Percentiles rank a stretch among this genome's conserved stretches.
phyloP scores from a whole-genome alignment of 2,329 filamentous ascomycete genomes.

The Botryotinia calthae region DNA sequence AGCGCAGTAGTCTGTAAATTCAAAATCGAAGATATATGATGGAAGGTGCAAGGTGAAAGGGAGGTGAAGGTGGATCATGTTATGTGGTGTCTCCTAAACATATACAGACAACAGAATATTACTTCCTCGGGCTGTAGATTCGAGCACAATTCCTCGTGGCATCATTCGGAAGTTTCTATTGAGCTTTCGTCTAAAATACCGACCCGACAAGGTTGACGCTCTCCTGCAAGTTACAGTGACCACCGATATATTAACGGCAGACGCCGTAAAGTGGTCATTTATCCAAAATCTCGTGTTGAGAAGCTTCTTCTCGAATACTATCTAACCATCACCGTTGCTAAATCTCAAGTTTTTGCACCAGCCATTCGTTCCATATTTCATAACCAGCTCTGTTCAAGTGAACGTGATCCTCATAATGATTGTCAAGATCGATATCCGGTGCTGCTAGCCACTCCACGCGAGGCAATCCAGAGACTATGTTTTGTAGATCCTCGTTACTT shows the following conservation, averaged over 20 bases:
- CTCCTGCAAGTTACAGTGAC: neutral
- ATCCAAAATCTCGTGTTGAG: neutral
- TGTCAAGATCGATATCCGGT: constrained; percentile 7
- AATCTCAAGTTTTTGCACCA: constrained; percentile 16
- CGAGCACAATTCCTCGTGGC: neutral
- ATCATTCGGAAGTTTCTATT: neutral
- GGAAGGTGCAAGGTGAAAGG: neutral
- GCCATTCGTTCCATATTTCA: constrained; percentile 23
- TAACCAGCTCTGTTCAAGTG: constrained; percentile 26
- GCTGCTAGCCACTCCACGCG: constrained; percentile 20
- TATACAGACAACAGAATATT: neutral
- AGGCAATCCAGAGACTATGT: constrained; percentile 7
- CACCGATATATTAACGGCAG: neutral
- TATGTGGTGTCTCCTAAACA: neutral
- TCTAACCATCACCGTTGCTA: neutral
- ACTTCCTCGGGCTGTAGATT: neutral
- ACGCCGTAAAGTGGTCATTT: neutral
- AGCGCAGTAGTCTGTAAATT: neutral
- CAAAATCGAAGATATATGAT: neutral
- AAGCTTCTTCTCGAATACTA: neutral
- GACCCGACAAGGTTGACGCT: neutral
- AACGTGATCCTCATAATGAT: constrained; percentile 24
- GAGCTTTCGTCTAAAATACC: neutral
- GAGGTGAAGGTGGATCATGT: neutral
- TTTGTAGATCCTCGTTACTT: constrained; percentile 16